Percentiles rank a stretch among this genome's conserved stretches.
Conservation (phyloP, 2,329 filamentous ascomycete genomes). For the Neonectria faginata region DNA sequence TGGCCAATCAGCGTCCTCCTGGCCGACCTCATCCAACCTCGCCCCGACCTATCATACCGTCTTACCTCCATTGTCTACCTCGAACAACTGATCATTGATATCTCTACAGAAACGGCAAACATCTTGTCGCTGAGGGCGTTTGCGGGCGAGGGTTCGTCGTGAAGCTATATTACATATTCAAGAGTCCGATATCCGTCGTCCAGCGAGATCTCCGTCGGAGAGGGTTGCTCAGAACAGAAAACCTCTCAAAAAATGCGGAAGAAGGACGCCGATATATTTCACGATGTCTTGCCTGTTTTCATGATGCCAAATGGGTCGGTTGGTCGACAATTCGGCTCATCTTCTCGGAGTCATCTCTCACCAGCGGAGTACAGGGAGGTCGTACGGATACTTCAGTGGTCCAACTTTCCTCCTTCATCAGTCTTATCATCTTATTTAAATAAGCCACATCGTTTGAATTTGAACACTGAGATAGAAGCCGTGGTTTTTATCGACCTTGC, state of each 20-base stretch:
- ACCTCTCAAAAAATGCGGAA: background rate
- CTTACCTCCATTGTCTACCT: slow-evolving; percentile 13
- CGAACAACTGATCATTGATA: background rate
- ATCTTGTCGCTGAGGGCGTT: background rate
- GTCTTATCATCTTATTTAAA: background rate
- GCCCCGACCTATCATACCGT: slow-evolving; percentile 26
- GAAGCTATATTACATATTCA: background rate
- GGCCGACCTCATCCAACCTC: slow-evolving; percentile 42
- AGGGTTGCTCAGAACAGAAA: background rate
- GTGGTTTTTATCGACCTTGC: background rate
- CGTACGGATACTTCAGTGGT: background rate
- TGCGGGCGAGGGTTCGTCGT: background rate
- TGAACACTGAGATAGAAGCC: background rate
- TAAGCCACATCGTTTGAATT: background rate
- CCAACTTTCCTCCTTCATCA: background rate
- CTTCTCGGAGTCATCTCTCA: background rate
- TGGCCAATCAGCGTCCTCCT: slow-evolving; percentile 37
- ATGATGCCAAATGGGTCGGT: background rate
- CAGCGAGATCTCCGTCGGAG: background rate
- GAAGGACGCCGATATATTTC: too few species aligned
- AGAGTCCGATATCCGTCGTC: background rate
- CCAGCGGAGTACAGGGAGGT: background rate
- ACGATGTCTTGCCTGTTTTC: background rate
- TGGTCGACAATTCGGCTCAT: background rate
- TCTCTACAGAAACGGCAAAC: background rate